phyloP scores from a whole-genome alignment of 352 stramenopile species.

The Phytophthora capsici region DNA sequence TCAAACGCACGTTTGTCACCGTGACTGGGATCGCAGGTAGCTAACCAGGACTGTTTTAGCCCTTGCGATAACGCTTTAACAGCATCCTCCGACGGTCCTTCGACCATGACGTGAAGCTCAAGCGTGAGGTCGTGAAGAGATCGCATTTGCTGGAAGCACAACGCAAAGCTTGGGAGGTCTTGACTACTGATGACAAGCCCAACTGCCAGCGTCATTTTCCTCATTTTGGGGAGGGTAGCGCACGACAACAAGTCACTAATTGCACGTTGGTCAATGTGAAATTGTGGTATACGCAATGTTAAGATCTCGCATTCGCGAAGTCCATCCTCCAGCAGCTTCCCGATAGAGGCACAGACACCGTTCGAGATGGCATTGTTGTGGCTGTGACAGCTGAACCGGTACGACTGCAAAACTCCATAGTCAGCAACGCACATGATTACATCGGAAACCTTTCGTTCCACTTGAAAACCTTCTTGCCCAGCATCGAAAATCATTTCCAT shows the following conservation, averaged over 20 bases:
- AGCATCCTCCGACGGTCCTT: slow-evolving; percentile 3
- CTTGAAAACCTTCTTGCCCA: slow-evolving; percentile 6
- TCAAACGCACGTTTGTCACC: slow-evolving; percentile 3
- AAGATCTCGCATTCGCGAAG: slow-evolving; percentile 54
- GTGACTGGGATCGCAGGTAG: neutral
- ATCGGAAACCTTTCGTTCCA: slow-evolving; percentile 25
- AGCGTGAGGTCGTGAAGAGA: slow-evolving; percentile 29
- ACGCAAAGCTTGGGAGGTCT: slow-evolving; percentile 1
- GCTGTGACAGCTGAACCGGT: slow-evolving; percentile 14
- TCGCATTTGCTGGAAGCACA: slow-evolving; percentile 29
- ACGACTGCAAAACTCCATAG: slow-evolving; percentile 33
- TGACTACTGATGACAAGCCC: slow-evolving; percentile 2
- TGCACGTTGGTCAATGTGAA: slow-evolving; percentile 10
- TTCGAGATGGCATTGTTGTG: slow-evolving; percentile 11
- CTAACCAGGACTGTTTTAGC: slow-evolving; percentile 32
- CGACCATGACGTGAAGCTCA: slow-evolving; percentile 23
- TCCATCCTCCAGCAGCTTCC: slow-evolving; percentile 49
- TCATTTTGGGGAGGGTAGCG: slow-evolving; percentile 26
- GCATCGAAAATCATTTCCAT: slow-evolving; percentile 25
- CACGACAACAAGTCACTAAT: slow-evolving; percentile 29
- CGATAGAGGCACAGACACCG: slow-evolving; percentile 28
- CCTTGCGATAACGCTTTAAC: slow-evolving; percentile 17
- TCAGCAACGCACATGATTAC: slow-evolving; percentile 28
- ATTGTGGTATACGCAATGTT: slow-evolving; percentile 40
- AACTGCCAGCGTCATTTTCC: slow-evolving; percentile 31